These are phyloP conservation scores for Zygosaccharomyces pseudobailii DNA, from an alignment of 1,139 yeast genomes.

Conservation along the genomic window DNA sequence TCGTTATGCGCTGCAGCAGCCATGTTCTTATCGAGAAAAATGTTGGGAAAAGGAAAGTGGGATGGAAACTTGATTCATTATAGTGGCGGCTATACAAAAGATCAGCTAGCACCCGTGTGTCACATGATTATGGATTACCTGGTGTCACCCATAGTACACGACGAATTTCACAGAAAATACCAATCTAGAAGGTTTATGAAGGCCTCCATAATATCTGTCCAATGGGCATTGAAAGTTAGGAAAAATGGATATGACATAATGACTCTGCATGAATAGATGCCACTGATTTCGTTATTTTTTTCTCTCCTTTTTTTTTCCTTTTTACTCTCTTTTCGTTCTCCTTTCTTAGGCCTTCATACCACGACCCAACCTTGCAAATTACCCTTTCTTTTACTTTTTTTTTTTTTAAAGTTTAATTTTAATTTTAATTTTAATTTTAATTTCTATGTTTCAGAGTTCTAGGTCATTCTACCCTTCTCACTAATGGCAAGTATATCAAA, in stretches of 20 bases:
- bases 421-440: neutral
- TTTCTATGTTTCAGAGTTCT: neutral
- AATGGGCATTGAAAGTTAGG: slow-evolving; percentile 70
- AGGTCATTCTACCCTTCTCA: neutral
- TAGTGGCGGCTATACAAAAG: slow-evolving; percentile 83
- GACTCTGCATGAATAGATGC: slow-evolving; percentile 33
- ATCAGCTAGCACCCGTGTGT: slow-evolving; percentile 66
- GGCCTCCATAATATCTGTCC: slow-evolving; percentile 81
- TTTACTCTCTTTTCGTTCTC: slow-evolving; percentile 2
- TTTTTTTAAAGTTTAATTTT: slow-evolving; percentile 1
- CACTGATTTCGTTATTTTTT: neutral
- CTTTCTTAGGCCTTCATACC: neutral
- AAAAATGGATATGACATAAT: slow-evolving; percentile 37
- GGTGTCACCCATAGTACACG: slow-evolving; percentile 81
- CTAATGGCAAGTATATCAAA: neutral
- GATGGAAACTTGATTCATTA: slow-evolving; percentile 81
- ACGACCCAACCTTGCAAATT: neutral
- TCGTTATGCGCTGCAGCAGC: slow-evolving; percentile 88
- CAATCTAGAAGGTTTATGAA: slow-evolving; percentile 88
- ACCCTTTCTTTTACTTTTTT: neutral
- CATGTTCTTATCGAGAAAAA: slow-evolving; percentile 80
- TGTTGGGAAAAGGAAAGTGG: slow-evolving; percentile 72
- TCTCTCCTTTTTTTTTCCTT: slow-evolving; percentile 3
- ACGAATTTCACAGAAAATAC: slow-evolving; percentile 90
- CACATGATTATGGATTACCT: slow-evolving; percentile 74